Conservation (phyloP, 75 land plant genomes). For the Picea sitchensis region DNA sequence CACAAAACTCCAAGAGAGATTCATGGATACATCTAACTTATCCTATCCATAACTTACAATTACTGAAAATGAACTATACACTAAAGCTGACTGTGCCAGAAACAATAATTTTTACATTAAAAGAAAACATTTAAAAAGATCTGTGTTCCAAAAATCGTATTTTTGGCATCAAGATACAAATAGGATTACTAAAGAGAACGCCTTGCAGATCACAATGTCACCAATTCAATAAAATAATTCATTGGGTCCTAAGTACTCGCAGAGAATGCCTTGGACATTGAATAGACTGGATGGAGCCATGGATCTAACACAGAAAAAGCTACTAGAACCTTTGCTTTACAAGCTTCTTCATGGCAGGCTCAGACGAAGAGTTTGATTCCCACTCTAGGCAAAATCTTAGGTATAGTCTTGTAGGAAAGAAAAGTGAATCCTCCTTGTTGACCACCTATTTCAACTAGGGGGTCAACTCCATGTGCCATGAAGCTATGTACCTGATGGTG, state of each 20-base stretch:
- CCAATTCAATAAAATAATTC: neutral
- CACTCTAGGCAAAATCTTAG: neutral
- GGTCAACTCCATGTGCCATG: too few species aligned
- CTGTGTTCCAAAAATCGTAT: neutral
- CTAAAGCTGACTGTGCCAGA: neutral
- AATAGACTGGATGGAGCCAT: neutral
- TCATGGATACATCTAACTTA: neutral
- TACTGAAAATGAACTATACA: neutral
- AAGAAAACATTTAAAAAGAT: neutral
- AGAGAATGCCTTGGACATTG: neutral
- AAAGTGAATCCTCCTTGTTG: too few species aligned
- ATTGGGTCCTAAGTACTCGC: neutral
- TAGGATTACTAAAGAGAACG: neutral
- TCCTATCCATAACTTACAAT: neutral
- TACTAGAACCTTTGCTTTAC: neutral
- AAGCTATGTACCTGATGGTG: too few species aligned
- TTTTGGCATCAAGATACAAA: neutral
- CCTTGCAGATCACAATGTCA: neutral
- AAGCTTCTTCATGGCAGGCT: neutral
- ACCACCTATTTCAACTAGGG: too few species aligned
- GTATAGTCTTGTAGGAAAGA: too few species aligned
- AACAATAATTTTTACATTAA: too few species aligned
- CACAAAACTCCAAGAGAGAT: neutral
- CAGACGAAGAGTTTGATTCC: neutral
- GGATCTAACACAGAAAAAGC: constrained; percentile 1